Evolutionary conservation across 768 basidiomycete genomes (phyloP).

Genomic region (Suillus luteus): DNA sequence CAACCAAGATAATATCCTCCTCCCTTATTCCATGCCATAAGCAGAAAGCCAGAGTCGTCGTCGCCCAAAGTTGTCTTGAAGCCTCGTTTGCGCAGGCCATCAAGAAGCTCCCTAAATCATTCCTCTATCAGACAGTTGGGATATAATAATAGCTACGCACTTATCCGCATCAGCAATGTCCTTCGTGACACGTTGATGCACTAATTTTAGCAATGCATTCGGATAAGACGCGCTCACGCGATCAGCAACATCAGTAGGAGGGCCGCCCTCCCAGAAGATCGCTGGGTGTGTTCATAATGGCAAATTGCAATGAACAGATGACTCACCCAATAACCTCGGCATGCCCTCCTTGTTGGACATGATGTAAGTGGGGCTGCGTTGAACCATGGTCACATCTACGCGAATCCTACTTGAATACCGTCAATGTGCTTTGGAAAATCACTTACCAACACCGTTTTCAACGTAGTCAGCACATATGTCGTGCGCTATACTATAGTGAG

Average conservation of each 20-base stretch:
- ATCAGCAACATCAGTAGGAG: conserved; percentile 55
- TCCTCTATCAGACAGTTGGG: background rate
- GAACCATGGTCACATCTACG: conserved; percentile 49
- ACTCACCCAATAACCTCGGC: conserved; percentile 25
- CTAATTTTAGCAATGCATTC: conserved; percentile 22
- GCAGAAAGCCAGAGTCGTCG: conserved; percentile 52
- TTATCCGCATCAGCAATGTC: conserved; percentile 57
- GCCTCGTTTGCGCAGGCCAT: conserved; percentile 56
- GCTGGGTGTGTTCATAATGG: background rate
- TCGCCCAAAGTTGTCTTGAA: conserved; percentile 56
- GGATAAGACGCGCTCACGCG: conserved; percentile 53
- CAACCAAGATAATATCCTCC: conserved; percentile 73
- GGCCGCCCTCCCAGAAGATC: conserved; percentile 47
- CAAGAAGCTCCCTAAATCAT: conserved; percentile 46
- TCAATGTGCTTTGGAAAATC: background rate
- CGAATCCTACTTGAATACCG: background rate
- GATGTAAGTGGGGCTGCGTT: conserved; percentile 56
- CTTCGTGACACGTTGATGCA: conserved; percentile 40
- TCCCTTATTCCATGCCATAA: conserved; percentile 47
- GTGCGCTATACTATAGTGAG: conserved; percentile 36
- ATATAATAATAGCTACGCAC: conserved; percentile 31
- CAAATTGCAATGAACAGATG: conserved; percentile 18
- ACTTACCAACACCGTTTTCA: conserved; percentile 46
- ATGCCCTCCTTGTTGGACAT: conserved; percentile 47
- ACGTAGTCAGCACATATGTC: conserved; percentile 52